Conservation (phyloP, 2,329 filamentous ascomycete species). For the Cladosporium halotolerans region DNA sequence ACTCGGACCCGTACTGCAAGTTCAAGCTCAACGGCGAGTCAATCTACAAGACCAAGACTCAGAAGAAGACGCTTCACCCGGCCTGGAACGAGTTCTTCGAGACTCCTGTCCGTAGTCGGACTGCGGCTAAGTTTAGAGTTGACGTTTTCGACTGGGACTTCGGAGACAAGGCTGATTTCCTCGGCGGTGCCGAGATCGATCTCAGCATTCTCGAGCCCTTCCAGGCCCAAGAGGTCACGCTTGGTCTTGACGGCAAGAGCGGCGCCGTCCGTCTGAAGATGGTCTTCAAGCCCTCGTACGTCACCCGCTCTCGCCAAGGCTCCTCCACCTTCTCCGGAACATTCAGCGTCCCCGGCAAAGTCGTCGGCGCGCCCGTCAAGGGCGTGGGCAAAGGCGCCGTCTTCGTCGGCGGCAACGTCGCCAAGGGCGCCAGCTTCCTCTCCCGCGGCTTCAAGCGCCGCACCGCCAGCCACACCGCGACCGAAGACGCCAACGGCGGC, state of each 20-base stretch:
- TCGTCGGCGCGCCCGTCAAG: conserved; percentile 94
- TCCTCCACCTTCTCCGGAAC: conserved; percentile 90
- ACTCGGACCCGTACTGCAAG: conserved; percentile 93
- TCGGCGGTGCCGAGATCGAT: conserved; percentile 72
- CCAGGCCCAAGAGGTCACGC: conserved; percentile 65
- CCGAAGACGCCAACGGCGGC: conserved; percentile 15
- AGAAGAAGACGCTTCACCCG: conserved; percentile 94
- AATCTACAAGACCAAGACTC: conserved; percentile 88
- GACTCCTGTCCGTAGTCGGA: conserved; percentile 72
- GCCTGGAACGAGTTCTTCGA: conserved; percentile 97
- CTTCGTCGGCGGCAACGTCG: conserved; percentile 68
- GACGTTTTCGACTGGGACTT: conserved; percentile 96
- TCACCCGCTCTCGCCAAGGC: conserved; percentile 78
- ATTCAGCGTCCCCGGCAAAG: conserved; percentile 78
- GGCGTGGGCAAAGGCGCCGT: conserved; percentile 72
- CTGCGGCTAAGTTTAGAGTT: conserved; percentile 73
- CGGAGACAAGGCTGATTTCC: conserved; percentile 83
- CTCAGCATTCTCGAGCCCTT: conserved; percentile 81
- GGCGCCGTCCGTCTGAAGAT: conserved; percentile 76
- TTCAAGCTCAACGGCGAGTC: conserved; percentile 86
- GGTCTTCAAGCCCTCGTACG: conserved; percentile 88
- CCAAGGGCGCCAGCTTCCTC: conserved; percentile 86
- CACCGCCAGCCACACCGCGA: conserved; percentile 50
- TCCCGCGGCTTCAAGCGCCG: conserved; percentile 73
- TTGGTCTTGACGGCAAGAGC: conserved; percentile 81